A percentile compares a stretch with the other conserved stretches of the same genome.
Evolutionary conservation across 345 rosid genomes (phyloP).

Genomic region (Eucalyptus regnans): DNA sequence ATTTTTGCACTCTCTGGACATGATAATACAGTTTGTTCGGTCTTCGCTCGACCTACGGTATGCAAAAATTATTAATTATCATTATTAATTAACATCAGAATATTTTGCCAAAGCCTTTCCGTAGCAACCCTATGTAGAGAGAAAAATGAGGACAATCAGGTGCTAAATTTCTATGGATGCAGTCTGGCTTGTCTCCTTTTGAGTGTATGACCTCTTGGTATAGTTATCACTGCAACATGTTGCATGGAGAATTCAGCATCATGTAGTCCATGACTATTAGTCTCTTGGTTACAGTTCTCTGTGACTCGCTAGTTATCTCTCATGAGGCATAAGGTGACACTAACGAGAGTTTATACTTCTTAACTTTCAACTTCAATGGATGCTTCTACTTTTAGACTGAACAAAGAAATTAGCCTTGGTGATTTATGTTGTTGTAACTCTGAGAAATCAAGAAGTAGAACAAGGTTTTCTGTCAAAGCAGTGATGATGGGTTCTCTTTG

Average conservation of each 20-base stretch:
- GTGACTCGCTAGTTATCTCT: background rate
- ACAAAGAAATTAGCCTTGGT: background rate
- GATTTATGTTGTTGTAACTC: background rate
- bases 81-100: background rate
- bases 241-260: background rate
- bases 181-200: background rate
- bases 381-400: background rate
- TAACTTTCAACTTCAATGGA: background rate
- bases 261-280: background rate
- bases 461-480: background rate
- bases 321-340: background rate
- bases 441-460: background rate
- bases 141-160: background rate
- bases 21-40: conserved; percentile 94
- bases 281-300: background rate
- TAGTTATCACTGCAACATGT: background rate
- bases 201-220: background rate
- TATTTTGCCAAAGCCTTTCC: background rate
- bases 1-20: conserved; percentile 92
- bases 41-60: conserved; percentile 88
- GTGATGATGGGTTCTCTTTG: background rate
- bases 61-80: background rate
- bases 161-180: background rate
- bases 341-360: background rate
- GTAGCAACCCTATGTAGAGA: background rate